A percentile compares a stretch with the other conserved stretches of the same genome.
These are phyloP conservation scores for Aspergillus cavernicola DNA, from an alignment of 495 filamentous ascomycete genomes.

Conservation along the genomic window DNA sequence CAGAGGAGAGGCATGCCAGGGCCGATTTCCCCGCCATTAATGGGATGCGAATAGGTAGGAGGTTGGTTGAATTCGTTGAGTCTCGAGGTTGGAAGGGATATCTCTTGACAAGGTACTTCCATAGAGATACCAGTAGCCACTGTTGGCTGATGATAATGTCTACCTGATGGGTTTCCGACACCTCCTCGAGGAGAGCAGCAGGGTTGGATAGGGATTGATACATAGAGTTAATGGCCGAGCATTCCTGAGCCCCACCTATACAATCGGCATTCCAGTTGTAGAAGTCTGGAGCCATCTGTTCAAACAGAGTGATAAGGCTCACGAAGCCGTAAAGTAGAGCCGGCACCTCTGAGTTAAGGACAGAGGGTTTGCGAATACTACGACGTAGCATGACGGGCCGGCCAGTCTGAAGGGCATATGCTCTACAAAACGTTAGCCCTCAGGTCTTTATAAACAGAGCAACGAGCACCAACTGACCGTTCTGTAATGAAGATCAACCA, in stretches of 20 bases:
- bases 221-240: neutral
- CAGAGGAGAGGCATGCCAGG: conserved; percentile 1
- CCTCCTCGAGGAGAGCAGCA: neutral
- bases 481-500: conserved; percentile 3
- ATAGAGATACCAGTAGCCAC: conserved; percentile 1
- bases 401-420: conserved; percentile 3
- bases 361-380: conserved; percentile 2
- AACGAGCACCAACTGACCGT: neutral
- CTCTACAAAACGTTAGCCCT: neutral
- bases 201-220: neutral
- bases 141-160: conserved; percentile 1
- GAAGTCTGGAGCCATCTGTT: conserved; percentile 1
- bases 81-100: neutral
- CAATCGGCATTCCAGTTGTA: neutral
- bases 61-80: neutral
- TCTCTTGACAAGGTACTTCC: neutral
- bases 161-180: conserved; percentile 4
- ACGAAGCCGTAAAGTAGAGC: conserved; percentile 3
- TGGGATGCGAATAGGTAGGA: neutral
- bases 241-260: neutral
- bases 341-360: conserved; percentile 1
- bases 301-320: conserved; percentile 1
- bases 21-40: neutral
- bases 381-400: neutral
- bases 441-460: neutral